Evolutionary conservation across 2,329 filamentous ascomycete genomes (phyloP), one percentile per base, ranked within the genome.

Genomic region (Ceratocystis albifundus): DNA sequence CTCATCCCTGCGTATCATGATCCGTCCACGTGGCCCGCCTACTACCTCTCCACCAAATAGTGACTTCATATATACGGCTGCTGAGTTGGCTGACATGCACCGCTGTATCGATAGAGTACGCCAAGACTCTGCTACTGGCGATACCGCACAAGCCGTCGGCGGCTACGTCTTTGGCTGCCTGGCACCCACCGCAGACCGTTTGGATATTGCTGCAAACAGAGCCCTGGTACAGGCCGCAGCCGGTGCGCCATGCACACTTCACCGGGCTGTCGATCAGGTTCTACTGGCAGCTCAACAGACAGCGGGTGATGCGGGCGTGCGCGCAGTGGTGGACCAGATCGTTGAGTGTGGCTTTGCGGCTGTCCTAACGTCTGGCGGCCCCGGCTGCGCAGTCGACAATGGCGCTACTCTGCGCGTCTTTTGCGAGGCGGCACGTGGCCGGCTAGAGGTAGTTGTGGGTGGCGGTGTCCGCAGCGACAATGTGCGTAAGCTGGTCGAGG

Each of bases 191-290:
- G 30, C 10, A 2, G 50, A 46, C 55, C 25, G 30, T 12, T 30
- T 69, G 3, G 78, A 84, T 69, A 69, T 70, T 5, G 69, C 71
- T n/a, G 70, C 74, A 57, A 81, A 78, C 70, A 64, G 44, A 1
- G 69, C 70, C 64, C 76, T 85, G 3, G 73, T 82, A 0, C 50
- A 70, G 1, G 71, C 75, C 15, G 78, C 81, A 0, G 70, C 69
- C 5, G 80, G 78, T 1, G 76, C 77, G 41, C 72, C 72, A 17
- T 79, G 78, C 69, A 77, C 82, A n/a, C 80, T 84, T 69, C 82
- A 84, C 72, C 78, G 82, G 17, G 82, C 82, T 1, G 82, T 83
- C 67, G 82, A 85, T 70, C 74, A 76, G 20, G 73, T 83, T 10
- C 70, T 80, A 2, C 72, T 67, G 8, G 61, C 69, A 44, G 67